phyloP scores from a whole-genome alignment of 495 filamentous ascomycete species.

The Aspergillus egyptiacus region DNA sequence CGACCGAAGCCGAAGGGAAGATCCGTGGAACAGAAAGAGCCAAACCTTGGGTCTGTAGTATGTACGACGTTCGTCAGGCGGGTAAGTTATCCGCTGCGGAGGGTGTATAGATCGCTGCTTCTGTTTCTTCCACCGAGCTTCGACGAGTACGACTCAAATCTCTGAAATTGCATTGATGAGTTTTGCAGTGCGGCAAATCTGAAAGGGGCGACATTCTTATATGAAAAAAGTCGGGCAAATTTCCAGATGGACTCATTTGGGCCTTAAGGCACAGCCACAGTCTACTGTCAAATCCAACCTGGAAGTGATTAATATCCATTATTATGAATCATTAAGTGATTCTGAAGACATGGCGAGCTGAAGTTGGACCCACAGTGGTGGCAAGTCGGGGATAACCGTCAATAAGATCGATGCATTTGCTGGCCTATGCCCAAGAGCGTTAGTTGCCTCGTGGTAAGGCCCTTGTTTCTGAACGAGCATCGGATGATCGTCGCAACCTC shows the following conservation, averaged over 20 bases:
- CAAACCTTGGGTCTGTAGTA: not conserved
- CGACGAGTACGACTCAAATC: not conserved
- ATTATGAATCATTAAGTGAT: too few species aligned
- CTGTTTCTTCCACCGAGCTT: not conserved
- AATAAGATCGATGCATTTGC: slow-evolving; percentile 1
- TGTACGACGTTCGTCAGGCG: not conserved
- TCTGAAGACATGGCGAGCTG: slow-evolving; percentile 8
- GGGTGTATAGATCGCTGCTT: not conserved
- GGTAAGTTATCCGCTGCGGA: not conserved
- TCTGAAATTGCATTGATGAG: not conserved
- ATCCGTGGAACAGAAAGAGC: slow-evolving; percentile 6
- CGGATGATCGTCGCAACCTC: slow-evolving; percentile 20
- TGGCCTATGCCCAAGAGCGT: slow-evolving; percentile 5
- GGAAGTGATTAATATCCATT: not conserved
- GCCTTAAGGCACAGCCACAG: not conserved
- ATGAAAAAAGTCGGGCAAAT: not conserved
- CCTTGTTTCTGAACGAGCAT: slow-evolving; percentile 7
- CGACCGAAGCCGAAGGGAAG: not conserved
- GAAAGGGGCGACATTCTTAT: not conserved
- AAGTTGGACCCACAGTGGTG: slow-evolving; percentile 9
- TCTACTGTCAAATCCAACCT: not conserved
- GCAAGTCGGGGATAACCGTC: slow-evolving; percentile 8
- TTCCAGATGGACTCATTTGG: not conserved
- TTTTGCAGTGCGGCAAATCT: not conserved
- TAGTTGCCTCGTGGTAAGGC: not conserved